Evolutionary conservation across 2,329 filamentous ascomycete genomes (phyloP), one percentile per base, ranked within the genome.

Genomic region (Aspergillus neoniger): DNA sequence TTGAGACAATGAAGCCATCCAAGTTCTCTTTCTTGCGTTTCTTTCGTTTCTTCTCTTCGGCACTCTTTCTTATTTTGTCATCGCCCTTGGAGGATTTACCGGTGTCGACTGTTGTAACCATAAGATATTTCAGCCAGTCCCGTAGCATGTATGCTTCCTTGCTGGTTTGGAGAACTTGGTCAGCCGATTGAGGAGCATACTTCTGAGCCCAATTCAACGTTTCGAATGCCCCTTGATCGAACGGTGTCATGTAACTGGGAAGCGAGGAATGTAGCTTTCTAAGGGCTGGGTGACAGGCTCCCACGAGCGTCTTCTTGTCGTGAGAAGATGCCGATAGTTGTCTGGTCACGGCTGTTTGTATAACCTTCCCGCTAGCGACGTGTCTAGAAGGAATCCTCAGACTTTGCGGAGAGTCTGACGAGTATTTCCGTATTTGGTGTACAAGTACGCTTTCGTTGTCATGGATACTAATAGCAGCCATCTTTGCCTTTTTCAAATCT

Each of bases 151-250:
- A 70, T 1, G 87, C 86, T 73, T 97, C 91, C 48, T 81, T 84
- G 2, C 90, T 89, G 15, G 80, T 74, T 69, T 97, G 93, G 10
- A 99, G 80, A 1, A 98, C 88, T 60, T 94, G 87, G 4, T 80
- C 80, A 2, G 91, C 87, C 38, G 77, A 80, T 25, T 75, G 77
- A 0, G 95, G 95, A 0, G 90, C 86, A 76, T 98, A 96, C 70
- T 98, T 97, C 43, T 94, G 88, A 2, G 82, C 75, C 95, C 95
- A 99, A 8, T 86, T 77, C 28, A 83, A 77, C 2, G 80, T 81
- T 70, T 98, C 94, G 67, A 90, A 96, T 53, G 83, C 84, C 8
- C 88, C 90, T 63, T 80, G 84, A 72, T 99, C 95, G 69, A 93
- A 97, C 0, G 93, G 88, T 4, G 91, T 93, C 12, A 93, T 80